These are phyloP conservation scores for Nemania serpens DNA, from an alignment of 2,329 filamentous ascomycete genomes.

Conservation along the genomic window DNA sequence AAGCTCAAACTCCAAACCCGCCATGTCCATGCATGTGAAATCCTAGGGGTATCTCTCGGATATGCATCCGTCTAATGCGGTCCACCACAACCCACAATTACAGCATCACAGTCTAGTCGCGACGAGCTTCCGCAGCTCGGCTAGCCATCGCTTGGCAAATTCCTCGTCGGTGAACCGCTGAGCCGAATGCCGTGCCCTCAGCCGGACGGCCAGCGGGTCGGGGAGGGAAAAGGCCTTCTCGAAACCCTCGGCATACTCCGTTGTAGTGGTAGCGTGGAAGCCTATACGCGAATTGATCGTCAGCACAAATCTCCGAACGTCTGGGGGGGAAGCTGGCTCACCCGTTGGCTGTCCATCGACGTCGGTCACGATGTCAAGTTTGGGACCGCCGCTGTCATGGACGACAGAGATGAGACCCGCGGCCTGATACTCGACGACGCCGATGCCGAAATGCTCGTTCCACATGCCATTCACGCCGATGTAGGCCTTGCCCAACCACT, in stretches of 20 bases:
- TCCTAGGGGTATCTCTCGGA: slow-evolving; percentile 23
- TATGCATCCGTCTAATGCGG: background rate
- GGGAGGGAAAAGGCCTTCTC: slow-evolving; percentile 74
- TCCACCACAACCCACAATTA: background rate
- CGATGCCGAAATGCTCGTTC: slow-evolving; percentile 99
- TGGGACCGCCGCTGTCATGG: slow-evolving; percentile 90
- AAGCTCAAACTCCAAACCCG: slow-evolving; percentile 21
- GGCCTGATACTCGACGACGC: slow-evolving; percentile 96
- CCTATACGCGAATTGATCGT: slow-evolving; percentile 53
- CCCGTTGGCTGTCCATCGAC: slow-evolving; percentile 79
- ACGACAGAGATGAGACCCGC: slow-evolving; percentile 92
- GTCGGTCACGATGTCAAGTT: slow-evolving; percentile 86
- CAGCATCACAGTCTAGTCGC: slow-evolving; percentile 38
- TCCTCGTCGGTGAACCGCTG: slow-evolving; percentile 85
- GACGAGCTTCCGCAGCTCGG: slow-evolving; percentile 75
- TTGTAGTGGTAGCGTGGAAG: slow-evolving; percentile 79
- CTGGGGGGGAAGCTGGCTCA: slow-evolving; percentile 44
- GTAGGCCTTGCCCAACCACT: slow-evolving; percentile 75
- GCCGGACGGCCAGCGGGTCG: slow-evolving; percentile 75
- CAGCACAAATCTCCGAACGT: background rate
- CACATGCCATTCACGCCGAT: slow-evolving; percentile 98
- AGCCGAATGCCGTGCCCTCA: slow-evolving; percentile 76
- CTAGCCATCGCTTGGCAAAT: slow-evolving; percentile 79
- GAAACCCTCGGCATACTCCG: slow-evolving; percentile 82
- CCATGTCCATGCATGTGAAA: slow-evolving; percentile 17